Conservation (phyloP, 2,329 filamentous ascomycete species). For the Stagonosporopsis chrysanthemi region DNA sequence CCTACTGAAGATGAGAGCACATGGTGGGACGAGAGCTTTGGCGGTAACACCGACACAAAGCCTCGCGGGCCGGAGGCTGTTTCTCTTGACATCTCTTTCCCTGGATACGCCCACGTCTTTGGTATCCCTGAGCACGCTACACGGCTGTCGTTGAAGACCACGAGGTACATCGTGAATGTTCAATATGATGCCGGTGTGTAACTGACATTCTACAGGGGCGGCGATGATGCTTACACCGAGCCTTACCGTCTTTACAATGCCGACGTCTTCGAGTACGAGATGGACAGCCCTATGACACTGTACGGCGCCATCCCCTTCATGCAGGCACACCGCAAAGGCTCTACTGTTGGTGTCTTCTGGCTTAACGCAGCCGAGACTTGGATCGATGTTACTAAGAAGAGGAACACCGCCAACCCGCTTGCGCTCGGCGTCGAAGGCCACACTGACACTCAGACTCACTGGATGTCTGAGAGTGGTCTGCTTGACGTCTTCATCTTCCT, state of each 20-base stretch:
- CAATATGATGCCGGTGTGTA: background rate
- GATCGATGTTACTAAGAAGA: constrained; percentile 90
- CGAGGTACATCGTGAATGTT: constrained; percentile 61
- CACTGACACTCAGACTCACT: constrained; percentile 87
- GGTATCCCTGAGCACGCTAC: constrained; percentile 94
- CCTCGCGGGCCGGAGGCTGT: constrained; percentile 94
- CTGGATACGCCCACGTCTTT: constrained; percentile 89
- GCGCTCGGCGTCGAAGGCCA: constrained; percentile 73
- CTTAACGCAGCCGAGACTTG: constrained; percentile 96
- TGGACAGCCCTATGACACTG: constrained; percentile 97
- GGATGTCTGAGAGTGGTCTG: constrained; percentile 91
- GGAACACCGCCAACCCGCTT: constrained; percentile 75
- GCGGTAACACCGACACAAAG: constrained; percentile 93
- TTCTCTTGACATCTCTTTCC: constrained; percentile 88
- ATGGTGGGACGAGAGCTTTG: constrained; percentile 98
- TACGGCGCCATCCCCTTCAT: constrained; percentile 98
- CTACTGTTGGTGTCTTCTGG: constrained; percentile 96
- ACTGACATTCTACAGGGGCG: constrained; percentile 61
- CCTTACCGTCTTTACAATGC: constrained; percentile 96
- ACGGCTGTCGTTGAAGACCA: constrained; percentile 86
- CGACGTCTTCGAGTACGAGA: constrained; percentile 96
- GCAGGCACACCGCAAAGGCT: constrained; percentile 94
- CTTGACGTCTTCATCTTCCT: constrained; percentile 95
- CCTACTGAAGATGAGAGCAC: constrained; percentile 79
- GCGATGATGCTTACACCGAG: constrained; percentile 82